A percentile compares a stretch with the other conserved stretches of the same genome.
These are phyloP conservation scores for Talaromyces sp. DNA, from an alignment of 2,329 filamentous ascomycete genomes.

Conservation along the genomic window DNA sequence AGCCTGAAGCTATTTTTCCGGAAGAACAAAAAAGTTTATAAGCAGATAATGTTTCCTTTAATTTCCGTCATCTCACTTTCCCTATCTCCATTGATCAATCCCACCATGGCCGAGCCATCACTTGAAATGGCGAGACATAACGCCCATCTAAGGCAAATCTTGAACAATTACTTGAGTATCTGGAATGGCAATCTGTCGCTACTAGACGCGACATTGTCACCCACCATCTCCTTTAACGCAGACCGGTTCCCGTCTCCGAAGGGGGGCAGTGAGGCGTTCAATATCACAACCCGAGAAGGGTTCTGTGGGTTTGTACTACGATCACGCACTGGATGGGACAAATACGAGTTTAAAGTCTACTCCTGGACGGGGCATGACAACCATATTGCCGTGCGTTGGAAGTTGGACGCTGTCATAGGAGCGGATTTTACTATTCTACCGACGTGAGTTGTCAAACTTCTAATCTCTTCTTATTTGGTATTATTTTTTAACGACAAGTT, in stretches of 20 bases:
- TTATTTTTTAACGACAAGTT: not conserved
- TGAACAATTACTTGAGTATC: not conserved
- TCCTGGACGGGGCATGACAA: not conserved
- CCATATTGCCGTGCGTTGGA: not conserved
- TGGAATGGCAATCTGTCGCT: not conserved
- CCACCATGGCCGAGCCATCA: not conserved
- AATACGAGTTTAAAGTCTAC: not conserved
- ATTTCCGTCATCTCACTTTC: not conserved
- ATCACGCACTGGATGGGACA: not conserved
- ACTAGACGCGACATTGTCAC: not conserved
- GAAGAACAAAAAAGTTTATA: not conserved
- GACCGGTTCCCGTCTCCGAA: slow-evolving; percentile 7
- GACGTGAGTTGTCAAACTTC: not conserved
- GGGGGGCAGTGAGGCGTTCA: not conserved
- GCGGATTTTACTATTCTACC: not conserved
- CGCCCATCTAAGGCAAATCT: not conserved
- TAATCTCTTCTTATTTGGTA: not conserved
- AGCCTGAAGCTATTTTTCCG: not conserved
- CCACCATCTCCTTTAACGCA: not conserved
- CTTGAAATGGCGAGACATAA: too few species aligned
- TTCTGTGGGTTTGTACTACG: slow-evolving; percentile 2
- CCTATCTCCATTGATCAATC: not conserved
- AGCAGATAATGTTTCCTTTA: not conserved
- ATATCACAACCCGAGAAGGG: slow-evolving; percentile 3
- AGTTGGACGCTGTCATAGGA: not conserved